Conservation (phyloP, 352 stramenopile genomes). For the Phytopythium cucurbitacearum region DNA sequence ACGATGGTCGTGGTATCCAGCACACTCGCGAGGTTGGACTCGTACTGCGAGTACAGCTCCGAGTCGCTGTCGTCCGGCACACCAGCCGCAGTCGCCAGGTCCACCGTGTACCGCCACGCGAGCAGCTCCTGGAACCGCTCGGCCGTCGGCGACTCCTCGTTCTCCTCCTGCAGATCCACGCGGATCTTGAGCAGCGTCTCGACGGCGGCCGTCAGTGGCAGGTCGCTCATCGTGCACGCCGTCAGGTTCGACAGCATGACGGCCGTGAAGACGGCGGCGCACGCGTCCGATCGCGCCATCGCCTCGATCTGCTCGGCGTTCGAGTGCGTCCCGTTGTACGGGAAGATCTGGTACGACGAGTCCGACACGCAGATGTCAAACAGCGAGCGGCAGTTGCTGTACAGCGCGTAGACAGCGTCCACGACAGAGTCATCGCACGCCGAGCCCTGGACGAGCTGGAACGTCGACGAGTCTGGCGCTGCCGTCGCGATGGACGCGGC, state of each 20-base stretch:
- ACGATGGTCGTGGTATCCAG: conserved; percentile 23
- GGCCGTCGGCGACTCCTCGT: conserved; percentile 16
- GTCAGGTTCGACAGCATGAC: conserved; percentile 43
- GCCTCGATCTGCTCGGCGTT: conserved; percentile 38
- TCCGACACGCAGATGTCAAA: conserved; percentile 53
- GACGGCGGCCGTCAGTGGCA: conserved; percentile 40
- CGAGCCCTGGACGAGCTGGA: conserved; percentile 32
- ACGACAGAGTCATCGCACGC: conserved; percentile 34
- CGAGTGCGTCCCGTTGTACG: conserved; percentile 40
- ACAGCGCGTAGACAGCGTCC: conserved; percentile 45
- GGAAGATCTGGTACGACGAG: conserved; percentile 61
- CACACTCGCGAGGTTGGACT: conserved; percentile 27
- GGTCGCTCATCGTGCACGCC: conserved; percentile 42
- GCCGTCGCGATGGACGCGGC: conserved; percentile 23
- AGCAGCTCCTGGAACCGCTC: conserved; percentile 36
- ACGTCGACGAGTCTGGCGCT: conserved; percentile 36
- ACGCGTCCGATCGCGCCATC: conserved; percentile 46
- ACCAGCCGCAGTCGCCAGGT: conserved; percentile 30
- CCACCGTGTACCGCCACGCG: conserved; percentile 43
- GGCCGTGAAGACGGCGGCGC: conserved; percentile 50
- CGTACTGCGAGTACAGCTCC: conserved; percentile 38
- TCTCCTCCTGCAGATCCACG: conserved; percentile 25
- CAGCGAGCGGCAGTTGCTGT: conserved; percentile 48
- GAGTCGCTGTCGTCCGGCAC: conserved; percentile 39
- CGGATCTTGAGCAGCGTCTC: conserved; percentile 65